Evolutionary conservation across 495 filamentous ascomycete species (phyloP), one percentile per base, ranked within the genome.

Genomic region (Articulospora tetracladia): DNA sequence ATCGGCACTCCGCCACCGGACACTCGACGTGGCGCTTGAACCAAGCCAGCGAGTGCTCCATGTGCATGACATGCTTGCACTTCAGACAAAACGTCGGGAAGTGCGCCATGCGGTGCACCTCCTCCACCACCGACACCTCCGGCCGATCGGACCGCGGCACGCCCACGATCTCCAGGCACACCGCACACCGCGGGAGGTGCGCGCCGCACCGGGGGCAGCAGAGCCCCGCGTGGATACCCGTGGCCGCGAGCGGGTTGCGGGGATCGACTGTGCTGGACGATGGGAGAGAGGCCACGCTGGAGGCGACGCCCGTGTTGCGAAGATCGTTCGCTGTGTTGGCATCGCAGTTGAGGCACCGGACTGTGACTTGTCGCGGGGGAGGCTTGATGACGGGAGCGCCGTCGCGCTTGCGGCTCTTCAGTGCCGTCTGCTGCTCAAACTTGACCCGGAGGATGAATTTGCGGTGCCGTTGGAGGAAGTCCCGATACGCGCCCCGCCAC

Each of bases 61-160:
- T 85, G 72, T 98, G 94, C 68, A 90, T 86, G 13, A 90, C 91
- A 76, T 98, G 94, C 66, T 90, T 88, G 70, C 94, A 98, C 59
- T 82, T 82, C 39, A 92, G 83, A 66, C 94, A 98, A 68, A 97
- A 96, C 0, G 85, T 87, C 49, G 93, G 81, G 56, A 82, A 81
- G 46, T 76, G 67, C 36, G 76, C 76, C 62, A 78, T 76, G 50
- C 74, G 71, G 22, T 74, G 63, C 44, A 75, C 69, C 7, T 77
- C 78, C 32, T 78, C 74, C 30, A 85, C 82, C 11, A 74, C 74
- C 15, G 79, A 75, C 20, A 76, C 73, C 30, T 86, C 83, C 15
- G 77, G 78, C 34, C 79, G 78, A 66, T 81, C 78, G n/a, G 84
- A 84, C 62, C 92, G 82, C 58, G 89, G 88, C 50, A 86, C 83